These are phyloP conservation scores for Amaranthus hypochondriacus DNA, from an alignment of 148 eudicot species.

Conservation along the genomic window DNA sequence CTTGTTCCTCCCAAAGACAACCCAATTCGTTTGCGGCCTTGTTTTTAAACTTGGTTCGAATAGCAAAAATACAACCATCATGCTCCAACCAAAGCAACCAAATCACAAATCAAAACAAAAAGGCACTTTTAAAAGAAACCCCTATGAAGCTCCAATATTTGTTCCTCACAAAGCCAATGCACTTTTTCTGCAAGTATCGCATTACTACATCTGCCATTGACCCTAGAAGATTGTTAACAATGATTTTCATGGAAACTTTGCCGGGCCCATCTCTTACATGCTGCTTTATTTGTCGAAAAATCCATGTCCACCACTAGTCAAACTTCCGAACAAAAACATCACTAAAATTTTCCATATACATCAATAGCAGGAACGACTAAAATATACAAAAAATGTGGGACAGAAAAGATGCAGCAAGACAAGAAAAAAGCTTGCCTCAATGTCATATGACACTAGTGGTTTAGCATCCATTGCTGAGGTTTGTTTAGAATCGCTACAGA, in stretches of 20 bases:
- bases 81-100: background rate
- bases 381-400: background rate
- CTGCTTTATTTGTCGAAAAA: background rate
- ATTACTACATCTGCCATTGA: background rate
- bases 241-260: background rate
- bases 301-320: background rate
- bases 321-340: background rate
- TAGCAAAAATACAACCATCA: background rate
- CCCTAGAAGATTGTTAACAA: background rate
- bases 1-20: background rate
- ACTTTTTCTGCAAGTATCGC: background rate
- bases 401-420: background rate
- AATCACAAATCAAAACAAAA: background rate
- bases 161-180: background rate
- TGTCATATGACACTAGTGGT: constrained; percentile 35
- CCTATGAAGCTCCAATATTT: too few species aligned
- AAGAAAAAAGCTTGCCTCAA: constrained; percentile 40
- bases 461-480: constrained; percentile 34
- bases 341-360: background rate
- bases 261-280: background rate
- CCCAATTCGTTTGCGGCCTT: background rate
- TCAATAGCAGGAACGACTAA: background rate
- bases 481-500: constrained; percentile 32
- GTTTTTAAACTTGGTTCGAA: too few species aligned
- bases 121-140: background rate